Evolutionary conservation across 2,329 filamentous ascomycete genomes (phyloP), one percentile per base, ranked within the genome.

Genomic region (Colletotrichum eleusines): DNA sequence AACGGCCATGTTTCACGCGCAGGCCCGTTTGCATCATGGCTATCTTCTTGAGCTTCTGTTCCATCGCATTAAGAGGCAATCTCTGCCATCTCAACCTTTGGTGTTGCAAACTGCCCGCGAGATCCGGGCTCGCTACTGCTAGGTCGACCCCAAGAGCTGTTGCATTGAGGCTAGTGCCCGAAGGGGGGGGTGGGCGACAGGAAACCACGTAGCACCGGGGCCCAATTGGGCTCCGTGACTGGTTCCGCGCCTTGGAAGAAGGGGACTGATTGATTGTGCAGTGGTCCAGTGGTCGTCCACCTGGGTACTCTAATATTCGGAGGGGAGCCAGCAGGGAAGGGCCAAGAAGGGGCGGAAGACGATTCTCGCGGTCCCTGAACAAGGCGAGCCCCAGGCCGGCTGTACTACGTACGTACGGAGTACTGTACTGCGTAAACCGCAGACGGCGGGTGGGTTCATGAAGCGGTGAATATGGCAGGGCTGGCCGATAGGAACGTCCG

Each of bases 81-180:
- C 38, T 71, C 69, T 71, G 69, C 64, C 69, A 71, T 71, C 69
- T 69, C 69, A 71, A 69, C 64, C 63, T 28, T 28, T 63, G 44
- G 58, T 63, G 44, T 44, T 59, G 38, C 58, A 68, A 68, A 28
- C 53, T n/a, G n/a, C n/a, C n/a, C 58, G 46, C 53, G n/a, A 53
- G 38, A 46, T 48, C 53, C 58, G 61, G n/a, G 8, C n/a, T 69
- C 33, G 53, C 66, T 23, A 55, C 65, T 26, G 53, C 66, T 23
- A 55, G 44, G 64, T n/a, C 46, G 44, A 26, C 67, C 64, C 64
- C 31, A 31, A 62, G 7, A 51, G 16, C 11, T 20, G 51, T 53
- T 46, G 64, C 68, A 68, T 59, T 59, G 53, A 68, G 46, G 59
- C 26, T 54, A 40, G 33, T 33, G 31, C 63, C 68, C 18, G 44